Evolutionary conservation across 768 basidiomycete genomes (phyloP), one percentile per base, ranked within the genome.

Genomic region (Suillus luteus): DNA sequence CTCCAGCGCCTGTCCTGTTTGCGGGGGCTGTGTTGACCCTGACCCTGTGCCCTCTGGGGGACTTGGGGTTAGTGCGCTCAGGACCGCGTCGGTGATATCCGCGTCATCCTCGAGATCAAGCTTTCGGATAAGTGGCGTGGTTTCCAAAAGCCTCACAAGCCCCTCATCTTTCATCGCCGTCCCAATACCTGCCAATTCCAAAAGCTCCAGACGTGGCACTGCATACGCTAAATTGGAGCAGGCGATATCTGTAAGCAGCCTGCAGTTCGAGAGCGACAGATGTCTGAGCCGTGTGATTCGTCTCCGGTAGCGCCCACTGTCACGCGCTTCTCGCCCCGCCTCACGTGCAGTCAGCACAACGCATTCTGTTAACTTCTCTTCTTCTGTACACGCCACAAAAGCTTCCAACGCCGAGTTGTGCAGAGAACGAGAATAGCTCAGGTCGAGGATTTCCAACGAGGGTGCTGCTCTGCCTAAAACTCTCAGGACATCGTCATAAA

Each of bases 61-160:
- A 37, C 41, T 55, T 0, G 88, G 90, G 1, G 90, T 91, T 40
- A 97, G 78, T 0, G 80, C 79, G 22, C 79, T 77, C 31, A 96
- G 73, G n/a, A 95, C 82, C 2, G 80, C 76, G 73, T 96, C 93
- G 1, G 85, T 89, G 60, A 95, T 85, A 19, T 87, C 83, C 14
- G 76, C 74, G 7, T 92, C 92, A 67, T 93, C 91, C 71, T 96
- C 95, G n/a, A 97, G 78, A 72, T 97, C 95, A 46, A 96, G 77
- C 52, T 85, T 85, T 61, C 87, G 82, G 55, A 97, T 86, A 65
- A 81, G 73, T 1, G 91, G 91, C 2, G 88, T 89, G 15, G 89
- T 89, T 52, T 76, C 76, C 41, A 97, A 76, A 24, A 97, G 80
- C 49, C 81, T 81, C 19, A 93, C 77, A 8, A 97, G 76, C n/a